phyloP scores from a whole-genome alignment of 164 flowering plant species.

The Chimonanthus praecox region DNA sequence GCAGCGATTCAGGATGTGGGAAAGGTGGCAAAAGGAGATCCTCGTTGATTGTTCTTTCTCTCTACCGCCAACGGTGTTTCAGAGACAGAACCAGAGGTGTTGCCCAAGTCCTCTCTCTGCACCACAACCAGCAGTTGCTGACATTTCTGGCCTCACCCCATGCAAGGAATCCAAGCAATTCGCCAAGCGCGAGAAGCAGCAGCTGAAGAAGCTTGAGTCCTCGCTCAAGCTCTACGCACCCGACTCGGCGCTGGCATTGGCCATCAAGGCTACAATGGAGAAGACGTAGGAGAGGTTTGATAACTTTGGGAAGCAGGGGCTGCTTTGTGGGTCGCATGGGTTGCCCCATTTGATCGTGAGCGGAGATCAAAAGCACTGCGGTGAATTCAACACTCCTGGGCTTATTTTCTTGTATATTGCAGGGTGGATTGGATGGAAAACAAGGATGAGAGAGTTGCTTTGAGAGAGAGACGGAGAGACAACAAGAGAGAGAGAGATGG shows the following conservation, averaged over 20 bases:
- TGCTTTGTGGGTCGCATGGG: slow-evolving; percentile 90
- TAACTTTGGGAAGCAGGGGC: slow-evolving; percentile 77
- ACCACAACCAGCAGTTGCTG: slow-evolving; percentile 51
- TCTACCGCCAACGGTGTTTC: slow-evolving; percentile 17
- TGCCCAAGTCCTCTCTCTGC: slow-evolving; percentile 27
- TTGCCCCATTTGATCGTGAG: slow-evolving; percentile 92
- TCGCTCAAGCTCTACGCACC: slow-evolving; percentile 76
- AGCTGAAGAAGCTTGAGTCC: slow-evolving; percentile 71
- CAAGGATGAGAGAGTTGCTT: neutral
- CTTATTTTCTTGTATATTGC: slow-evolving; percentile 89
- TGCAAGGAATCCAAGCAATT: slow-evolving; percentile 94
- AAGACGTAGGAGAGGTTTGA: slow-evolving; percentile 79
- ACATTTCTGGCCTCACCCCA: slow-evolving; percentile 90
- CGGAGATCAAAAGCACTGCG: slow-evolving; percentile 98
- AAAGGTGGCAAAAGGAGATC: slow-evolving; percentile 28
- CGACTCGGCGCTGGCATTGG: slow-evolving; percentile 91
- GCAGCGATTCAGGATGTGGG: slow-evolving; percentile 38
- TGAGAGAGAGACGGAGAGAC: neutral
- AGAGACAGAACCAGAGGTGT: slow-evolving; percentile 25
- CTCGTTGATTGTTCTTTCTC: slow-evolving; percentile 50
- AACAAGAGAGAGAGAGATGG: neutral
- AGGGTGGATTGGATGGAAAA: slow-evolving; percentile 96
- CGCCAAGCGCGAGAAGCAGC: slow-evolving; percentile 89
- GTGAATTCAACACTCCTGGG: slow-evolving; percentile 93
- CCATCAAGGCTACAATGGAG: slow-evolving; percentile 85